Conservation (phyloP, 148 eudicot genomes). For the Bassia scoparia region DNA sequence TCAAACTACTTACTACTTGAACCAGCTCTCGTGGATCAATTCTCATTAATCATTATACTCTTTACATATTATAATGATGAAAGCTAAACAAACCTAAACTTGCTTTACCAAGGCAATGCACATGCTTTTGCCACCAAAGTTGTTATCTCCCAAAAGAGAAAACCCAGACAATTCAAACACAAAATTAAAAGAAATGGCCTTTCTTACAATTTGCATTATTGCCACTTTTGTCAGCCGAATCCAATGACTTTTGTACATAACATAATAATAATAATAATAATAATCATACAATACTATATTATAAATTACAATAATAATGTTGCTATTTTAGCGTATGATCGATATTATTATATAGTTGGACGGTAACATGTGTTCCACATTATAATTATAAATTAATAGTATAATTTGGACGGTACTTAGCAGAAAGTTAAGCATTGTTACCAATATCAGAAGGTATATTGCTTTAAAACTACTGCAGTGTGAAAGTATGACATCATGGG, state of each 20-base stretch:
- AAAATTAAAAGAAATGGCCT: background rate
- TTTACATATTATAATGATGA: background rate
- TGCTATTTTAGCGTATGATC: background rate
- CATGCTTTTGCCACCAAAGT: slow-evolving; percentile 13
- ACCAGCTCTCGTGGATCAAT: too few relatives aligned
- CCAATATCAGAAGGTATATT: slow-evolving; percentile 19
- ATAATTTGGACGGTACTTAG: slow-evolving; percentile 2
- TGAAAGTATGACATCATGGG: slow-evolving; percentile 25
- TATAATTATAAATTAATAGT: background rate
- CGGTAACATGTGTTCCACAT: slow-evolving; percentile 33
- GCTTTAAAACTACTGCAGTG: background rate
- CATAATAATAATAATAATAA: too few relatives aligned
- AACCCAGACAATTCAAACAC: slow-evolving; percentile 4
- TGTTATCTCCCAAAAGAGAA: slow-evolving; percentile 11
- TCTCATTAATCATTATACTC: too few relatives aligned
- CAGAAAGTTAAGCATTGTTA: slow-evolving; percentile 14
- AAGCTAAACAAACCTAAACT: background rate
- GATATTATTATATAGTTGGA: slow-evolving; percentile 2
- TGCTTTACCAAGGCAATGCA: slow-evolving; percentile 20
- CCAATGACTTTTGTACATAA: slow-evolving; percentile 17
- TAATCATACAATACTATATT: too few relatives aligned
- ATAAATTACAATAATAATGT: too few relatives aligned
- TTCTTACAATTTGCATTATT: slow-evolving; percentile 14
- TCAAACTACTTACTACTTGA: too few relatives aligned
- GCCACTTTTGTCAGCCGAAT: slow-evolving; percentile 19